These are phyloP conservation scores for Haplosporangium sp. DNA, from an alignment of 371 early-diverging fungal species.

Conservation along the genomic window DNA sequence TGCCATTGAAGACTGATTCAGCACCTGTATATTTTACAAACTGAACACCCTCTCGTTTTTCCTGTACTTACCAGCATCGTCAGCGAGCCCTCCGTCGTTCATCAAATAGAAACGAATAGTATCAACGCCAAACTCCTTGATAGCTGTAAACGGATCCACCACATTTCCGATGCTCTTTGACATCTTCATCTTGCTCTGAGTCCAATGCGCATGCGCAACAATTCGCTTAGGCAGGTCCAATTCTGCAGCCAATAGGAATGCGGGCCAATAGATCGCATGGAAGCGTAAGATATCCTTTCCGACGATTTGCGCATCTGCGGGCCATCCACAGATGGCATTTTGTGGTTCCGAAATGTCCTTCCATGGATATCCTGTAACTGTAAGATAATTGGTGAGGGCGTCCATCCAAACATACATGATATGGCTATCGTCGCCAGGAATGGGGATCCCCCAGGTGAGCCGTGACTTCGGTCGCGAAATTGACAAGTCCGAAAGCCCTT, in stretches of 20 bases:
- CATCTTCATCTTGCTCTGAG: conserved; percentile 89
- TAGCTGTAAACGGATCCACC: conserved; percentile 80
- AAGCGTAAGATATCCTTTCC: conserved; percentile 98
- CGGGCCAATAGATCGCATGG: conserved; percentile 97
- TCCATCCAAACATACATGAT: conserved; percentile 98
- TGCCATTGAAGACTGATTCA: not conserved
- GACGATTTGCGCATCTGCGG: conserved; percentile 86
- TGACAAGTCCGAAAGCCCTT: conserved; percentile 80
- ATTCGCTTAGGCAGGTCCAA: conserved; percentile 83
- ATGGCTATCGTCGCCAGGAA: conserved; percentile 90
- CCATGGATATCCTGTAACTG: conserved; percentile 89
- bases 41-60: not conserved
- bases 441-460: conserved; percentile 92
- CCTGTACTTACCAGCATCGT: conserved; percentile 45
- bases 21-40: not conserved
- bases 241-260: conserved; percentile 90
- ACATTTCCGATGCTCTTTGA: conserved; percentile 94
- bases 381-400: conserved; percentile 93
- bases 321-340: conserved; percentile 62
- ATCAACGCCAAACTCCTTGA: conserved; percentile 84
- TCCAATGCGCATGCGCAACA: conserved; percentile 95
- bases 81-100: conserved; percentile 89
- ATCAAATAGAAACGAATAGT: conserved; percentile 91
- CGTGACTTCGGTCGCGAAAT: conserved; percentile 86
- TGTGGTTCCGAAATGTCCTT: conserved; percentile 22